Conservation (phyloP, 1,139 yeast species). For the Taphrina deformans region DNA sequence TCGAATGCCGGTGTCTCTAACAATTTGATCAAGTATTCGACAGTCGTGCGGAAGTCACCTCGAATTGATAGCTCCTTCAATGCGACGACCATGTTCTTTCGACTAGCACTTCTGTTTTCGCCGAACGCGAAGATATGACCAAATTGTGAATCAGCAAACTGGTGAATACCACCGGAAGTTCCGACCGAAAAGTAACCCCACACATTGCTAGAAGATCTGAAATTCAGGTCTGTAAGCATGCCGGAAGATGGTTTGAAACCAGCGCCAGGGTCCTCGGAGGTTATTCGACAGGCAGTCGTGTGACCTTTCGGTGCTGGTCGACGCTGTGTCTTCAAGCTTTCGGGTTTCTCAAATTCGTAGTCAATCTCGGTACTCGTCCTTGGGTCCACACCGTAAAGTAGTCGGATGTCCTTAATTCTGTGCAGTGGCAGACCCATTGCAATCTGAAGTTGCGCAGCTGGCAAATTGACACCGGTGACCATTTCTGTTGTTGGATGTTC, state of each 20-base stretch:
- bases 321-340: constrained; percentile 75
- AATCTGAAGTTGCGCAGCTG: constrained; percentile 96
- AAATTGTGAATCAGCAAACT: constrained; percentile 95
- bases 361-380: constrained; percentile 87
- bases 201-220: constrained; percentile 93
- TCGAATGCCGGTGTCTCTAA: constrained; percentile 96
- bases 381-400: constrained; percentile 93
- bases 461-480: constrained; percentile 97
- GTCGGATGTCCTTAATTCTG: constrained; percentile 86
- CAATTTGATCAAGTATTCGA: constrained; percentile 89
- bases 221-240: constrained; percentile 89
- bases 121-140: constrained; percentile 99
- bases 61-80: constrained; percentile 92
- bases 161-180: constrained; percentile 94
- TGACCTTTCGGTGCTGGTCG: constrained; percentile 96
- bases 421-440: constrained; percentile 99
- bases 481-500: constrained; percentile 99
- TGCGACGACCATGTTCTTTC: constrained; percentile 98
- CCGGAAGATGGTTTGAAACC: constrained; percentile 99
- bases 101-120: constrained; percentile 94
- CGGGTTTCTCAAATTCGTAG: constrained; percentile 77
- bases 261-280: constrained; percentile 98
- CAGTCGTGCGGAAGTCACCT: constrained; percentile 98
- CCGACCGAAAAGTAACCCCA: constrained; percentile 99
- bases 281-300: constrained; percentile 97